These are phyloP conservation scores for Pichia kudriavzevii DNA, from an alignment of 1,139 yeast genomes.

Conservation along the genomic window DNA sequence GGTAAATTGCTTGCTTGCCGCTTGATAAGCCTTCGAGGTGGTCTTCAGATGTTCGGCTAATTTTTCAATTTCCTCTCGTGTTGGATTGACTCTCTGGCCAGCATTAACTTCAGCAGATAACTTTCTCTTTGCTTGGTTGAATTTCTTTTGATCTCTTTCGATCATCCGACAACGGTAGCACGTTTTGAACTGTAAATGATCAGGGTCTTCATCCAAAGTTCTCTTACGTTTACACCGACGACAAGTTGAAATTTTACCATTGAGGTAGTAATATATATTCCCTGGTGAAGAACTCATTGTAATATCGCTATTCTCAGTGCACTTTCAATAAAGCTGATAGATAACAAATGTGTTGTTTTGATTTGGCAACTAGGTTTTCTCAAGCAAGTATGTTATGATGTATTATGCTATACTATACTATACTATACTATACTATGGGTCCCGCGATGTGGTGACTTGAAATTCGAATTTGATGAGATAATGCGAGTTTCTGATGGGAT, in stretches of 20 bases:
- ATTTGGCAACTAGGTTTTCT: too few species aligned
- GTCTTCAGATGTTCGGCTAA: constrained; percentile 16
- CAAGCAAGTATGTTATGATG: too few species aligned
- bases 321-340: too few species aligned
- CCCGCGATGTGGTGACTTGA: too few species aligned
- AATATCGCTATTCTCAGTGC: neutral
- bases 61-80: constrained; percentile 16
- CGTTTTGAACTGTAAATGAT: constrained; percentile 50
- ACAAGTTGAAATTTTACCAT: constrained; percentile 32
- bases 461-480: too few species aligned
- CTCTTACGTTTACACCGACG: constrained; percentile 56
- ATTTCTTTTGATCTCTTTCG: constrained; percentile 38
- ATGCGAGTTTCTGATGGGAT: too few species aligned
- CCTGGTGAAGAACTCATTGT: neutral
- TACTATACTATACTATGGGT: too few species aligned
- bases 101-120: constrained; percentile 13
- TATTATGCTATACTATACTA: too few species aligned
- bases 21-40: constrained; percentile 11
- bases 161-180: constrained; percentile 55
- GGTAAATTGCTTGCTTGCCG: constrained; percentile 12
- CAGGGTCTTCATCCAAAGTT: constrained; percentile 53
- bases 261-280: constrained; percentile 21
- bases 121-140: constrained; percentile 23
- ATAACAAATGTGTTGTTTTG: too few species aligned
- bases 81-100: constrained; percentile 14